Percentiles rank a stretch among this genome's conserved stretches.
phyloP scores from a whole-genome alignment of 495 filamentous ascomycete genomes.

The Daldinia bambusicola region DNA sequence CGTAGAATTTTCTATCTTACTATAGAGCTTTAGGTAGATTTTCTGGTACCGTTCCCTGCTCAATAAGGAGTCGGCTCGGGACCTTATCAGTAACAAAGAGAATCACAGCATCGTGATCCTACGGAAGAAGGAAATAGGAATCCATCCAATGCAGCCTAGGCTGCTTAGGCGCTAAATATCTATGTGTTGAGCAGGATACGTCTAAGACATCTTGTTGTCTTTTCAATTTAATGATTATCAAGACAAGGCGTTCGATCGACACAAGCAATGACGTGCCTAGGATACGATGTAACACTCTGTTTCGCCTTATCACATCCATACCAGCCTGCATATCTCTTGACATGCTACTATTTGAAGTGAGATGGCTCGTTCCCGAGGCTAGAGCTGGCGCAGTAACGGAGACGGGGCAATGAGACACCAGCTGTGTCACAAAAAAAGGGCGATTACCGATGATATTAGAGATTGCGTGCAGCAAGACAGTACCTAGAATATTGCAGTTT shows the following conservation, averaged over 20 bases:
- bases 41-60: not conserved
- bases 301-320: conserved; percentile 31
- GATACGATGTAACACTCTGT: conserved; percentile 22
- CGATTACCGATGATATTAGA: conserved; percentile 26
- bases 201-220: conserved; percentile 7
- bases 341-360: not conserved
- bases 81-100: conserved; percentile 8
- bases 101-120: conserved; percentile 23
- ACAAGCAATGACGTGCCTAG: conserved; percentile 7
- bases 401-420: conserved; percentile 18
- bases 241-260: conserved; percentile 17
- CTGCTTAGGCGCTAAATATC: conserved; percentile 15
- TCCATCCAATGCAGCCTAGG: conserved; percentile 21
- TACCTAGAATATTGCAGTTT: conserved; percentile 33
- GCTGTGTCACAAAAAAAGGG: conserved; percentile 14
- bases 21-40: not conserved
- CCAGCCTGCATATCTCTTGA: conserved; percentile 4
- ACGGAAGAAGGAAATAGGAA: conserved; percentile 27
- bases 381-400: not conserved
- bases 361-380: conserved; percentile 15
- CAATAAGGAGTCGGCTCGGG: not conserved
- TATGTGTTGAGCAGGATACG: conserved; percentile 21
- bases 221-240: conserved; percentile 19
- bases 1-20: not conserved
- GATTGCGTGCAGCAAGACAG: conserved; percentile 36